Evolutionary conservation across 2,329 filamentous ascomycete genomes (phyloP), one percentile per base, ranked within the genome.

Genomic region (Dactylonectria estremocensis): DNA sequence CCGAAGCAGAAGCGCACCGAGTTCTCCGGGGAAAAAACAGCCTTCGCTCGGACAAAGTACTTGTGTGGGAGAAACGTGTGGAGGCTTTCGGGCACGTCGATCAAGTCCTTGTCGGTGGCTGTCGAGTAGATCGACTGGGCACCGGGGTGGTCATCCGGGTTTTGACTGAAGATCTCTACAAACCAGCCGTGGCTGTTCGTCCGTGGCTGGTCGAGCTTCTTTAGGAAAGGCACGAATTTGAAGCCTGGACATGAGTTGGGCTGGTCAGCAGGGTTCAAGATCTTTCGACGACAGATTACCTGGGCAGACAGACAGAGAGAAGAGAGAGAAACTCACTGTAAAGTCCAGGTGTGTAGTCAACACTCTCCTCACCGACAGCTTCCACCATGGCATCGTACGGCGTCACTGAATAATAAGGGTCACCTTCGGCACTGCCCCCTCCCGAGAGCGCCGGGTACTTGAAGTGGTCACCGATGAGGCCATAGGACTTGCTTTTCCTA

Each of bases 401-500:
- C 0, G 77, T 79, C 2, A 80, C 72, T 0, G 73, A 70, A 31
- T 80, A 80, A 68, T 82, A 79, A 6, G 78, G 77, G 31, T 78
- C 75, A 10, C 81, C 72, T 2, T 76, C 76, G 1, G 80, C 79
- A 24, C 78, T 80, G 4, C 80, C 80, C 14, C 80, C 79, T 1
- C 80, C 80, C 1, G 76, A 76, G 1, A 79, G 71, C 10, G 78
- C 68, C 22, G 80, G 77, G 6, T 76, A 72, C 53, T 78, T 78
- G 33, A 79, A 72, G 16, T 89, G 88, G 13, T 80, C 77, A 2
- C 80, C 79, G 35, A 82, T 77, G 3, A 80, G 60, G 2, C 76
- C 75, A 7, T 75, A 83, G 11, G 86, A 79, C 1, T 84, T 53
- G 2, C 67, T 69, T 31, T 72, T 62, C 0, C 66, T 57, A 5